A percentile compares a stretch with the other conserved stretches of the same genome.
These are phyloP conservation scores for Castanea sativa DNA, from an alignment of 306 rosid species.

Conservation along the genomic window DNA sequence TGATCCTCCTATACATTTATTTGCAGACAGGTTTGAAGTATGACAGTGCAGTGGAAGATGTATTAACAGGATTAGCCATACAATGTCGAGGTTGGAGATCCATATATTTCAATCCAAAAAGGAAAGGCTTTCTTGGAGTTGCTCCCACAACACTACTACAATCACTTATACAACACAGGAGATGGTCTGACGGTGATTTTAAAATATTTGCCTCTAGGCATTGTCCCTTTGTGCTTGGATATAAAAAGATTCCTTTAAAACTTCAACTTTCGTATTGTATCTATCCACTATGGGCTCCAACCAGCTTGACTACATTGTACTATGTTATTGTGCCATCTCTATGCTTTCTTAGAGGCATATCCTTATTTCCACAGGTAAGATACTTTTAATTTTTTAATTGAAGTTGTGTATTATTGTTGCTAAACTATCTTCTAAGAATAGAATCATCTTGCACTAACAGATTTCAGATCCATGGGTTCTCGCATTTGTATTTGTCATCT, in stretches of 20 bases:
- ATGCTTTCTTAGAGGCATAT: slow-evolving; percentile 7
- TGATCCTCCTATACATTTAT: background rate
- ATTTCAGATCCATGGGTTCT: background rate
- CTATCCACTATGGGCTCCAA: background rate
- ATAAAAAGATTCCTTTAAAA: background rate
- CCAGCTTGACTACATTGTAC: background rate
- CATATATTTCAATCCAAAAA: background rate
- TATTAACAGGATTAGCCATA: slow-evolving; percentile 11
- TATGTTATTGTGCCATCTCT: slow-evolving; percentile 1
- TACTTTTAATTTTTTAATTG: background rate
- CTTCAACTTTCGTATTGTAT: background rate
- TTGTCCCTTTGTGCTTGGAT: slow-evolving; percentile 4
- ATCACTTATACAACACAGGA: background rate
- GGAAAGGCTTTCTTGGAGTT: slow-evolving; percentile 6
- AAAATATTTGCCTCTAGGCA: background rate
- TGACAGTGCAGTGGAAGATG: slow-evolving; percentile 17
- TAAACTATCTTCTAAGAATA: background rate
- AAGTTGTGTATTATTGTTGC: background rate
- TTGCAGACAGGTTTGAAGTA: slow-evolving; percentile 23
- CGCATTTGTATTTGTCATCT: background rate
- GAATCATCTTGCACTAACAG: background rate
- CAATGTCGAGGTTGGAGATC: slow-evolving; percentile 30
- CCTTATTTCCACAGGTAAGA: slow-evolving; percentile 15
- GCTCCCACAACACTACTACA: background rate
- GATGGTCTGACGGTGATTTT: slow-evolving; percentile 1